Evolutionary conservation across 352 stramenopile species (phyloP), one percentile per base, ranked within the genome.

Genomic region (Phytophthora tentaculata): DNA sequence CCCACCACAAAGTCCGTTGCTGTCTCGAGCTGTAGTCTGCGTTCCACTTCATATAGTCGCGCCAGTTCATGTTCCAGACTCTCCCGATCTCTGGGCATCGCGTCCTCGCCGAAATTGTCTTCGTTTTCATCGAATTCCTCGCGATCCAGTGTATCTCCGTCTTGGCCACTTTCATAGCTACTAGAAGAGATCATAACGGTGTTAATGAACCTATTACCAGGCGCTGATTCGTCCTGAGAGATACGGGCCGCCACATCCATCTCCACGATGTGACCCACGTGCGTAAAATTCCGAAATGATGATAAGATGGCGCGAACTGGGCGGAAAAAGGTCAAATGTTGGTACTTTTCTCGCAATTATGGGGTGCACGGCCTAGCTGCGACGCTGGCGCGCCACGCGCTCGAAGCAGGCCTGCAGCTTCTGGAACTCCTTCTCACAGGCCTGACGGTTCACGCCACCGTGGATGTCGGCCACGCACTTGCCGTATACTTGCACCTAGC

Each of bases 401-500:
- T 84, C 63, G 56, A 92, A 90, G 71, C 86, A 94, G 19, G 69
- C 60, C 60, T 80, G 81, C 23, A 94, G 75, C 67, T 91, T 92
- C 52, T 79, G 61, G 59, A 94, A 94, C 75, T 94, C 86, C 47
- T 78, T 73, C 24, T 89, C 83, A 65, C 86, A 94, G 22, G 73
- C 83, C 8, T 74, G 56, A 52, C 75, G 78, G 48, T 74, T 72
- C 16, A 92, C 69, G 32, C 74, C 76, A 26, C 86, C 84, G 22
- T 76, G 69, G 51, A 92, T 79, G 47, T 81, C 74, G 49, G 86
- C 84, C 32, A 94, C 86, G 50, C 86, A 94, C 23, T 86, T 85
- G 70, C 84, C 84, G 52, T 94, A 94, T 41, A 91, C 81, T 74
- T 91, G 83, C 50, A 94, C 87, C 86, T 94, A 51, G 20, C 2